Evolutionary conservation across 306 rosid genomes (phyloP).

Genomic region (Cucurbita pepo): DNA sequence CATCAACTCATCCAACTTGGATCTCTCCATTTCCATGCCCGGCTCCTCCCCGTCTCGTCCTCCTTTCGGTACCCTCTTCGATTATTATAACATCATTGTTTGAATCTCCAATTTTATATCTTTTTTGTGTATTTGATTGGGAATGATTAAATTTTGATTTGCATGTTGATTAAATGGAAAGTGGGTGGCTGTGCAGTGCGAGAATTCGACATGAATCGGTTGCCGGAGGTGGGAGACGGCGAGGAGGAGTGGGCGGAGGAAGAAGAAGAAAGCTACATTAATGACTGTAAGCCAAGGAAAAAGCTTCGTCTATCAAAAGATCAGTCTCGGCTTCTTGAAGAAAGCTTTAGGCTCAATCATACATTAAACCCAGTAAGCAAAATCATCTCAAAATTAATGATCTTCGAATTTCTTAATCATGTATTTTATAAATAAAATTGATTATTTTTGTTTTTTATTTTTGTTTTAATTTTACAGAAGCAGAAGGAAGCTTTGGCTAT

Average conservation of each 20-base stretch:
- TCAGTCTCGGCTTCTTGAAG: conserved; percentile 87
- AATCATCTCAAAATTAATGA: not conserved
- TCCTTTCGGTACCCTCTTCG: conserved; percentile 33
- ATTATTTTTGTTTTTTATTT: not conserved
- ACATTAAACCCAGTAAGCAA: conserved; percentile 62
- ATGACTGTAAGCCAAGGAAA: conserved; percentile 53
- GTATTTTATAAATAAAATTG: not conserved
- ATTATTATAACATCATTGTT: not conserved
- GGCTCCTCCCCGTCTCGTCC: conserved; percentile 40
- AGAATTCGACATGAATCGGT: no score
- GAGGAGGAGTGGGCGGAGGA: no score
- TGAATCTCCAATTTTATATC: not conserved
- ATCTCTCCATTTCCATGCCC: conserved; percentile 61
- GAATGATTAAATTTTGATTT: no score
- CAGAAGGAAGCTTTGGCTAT: conserved; percentile 76
- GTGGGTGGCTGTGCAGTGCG: no score
- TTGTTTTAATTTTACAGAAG: conserved; percentile 22
- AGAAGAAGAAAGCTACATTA: conserved; percentile 54
- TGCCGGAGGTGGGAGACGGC: no score
- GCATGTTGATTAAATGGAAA: no score
- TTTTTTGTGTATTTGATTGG: no score
- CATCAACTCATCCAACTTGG: conserved; percentile 45
- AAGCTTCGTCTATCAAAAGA: conserved; percentile 88
- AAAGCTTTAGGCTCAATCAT: conserved; percentile 61
- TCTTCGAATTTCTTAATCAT: not conserved